phyloP scores from a whole-genome alignment of 495 filamentous ascomycete species.

The Polyplosphaeria fusca region DNA sequence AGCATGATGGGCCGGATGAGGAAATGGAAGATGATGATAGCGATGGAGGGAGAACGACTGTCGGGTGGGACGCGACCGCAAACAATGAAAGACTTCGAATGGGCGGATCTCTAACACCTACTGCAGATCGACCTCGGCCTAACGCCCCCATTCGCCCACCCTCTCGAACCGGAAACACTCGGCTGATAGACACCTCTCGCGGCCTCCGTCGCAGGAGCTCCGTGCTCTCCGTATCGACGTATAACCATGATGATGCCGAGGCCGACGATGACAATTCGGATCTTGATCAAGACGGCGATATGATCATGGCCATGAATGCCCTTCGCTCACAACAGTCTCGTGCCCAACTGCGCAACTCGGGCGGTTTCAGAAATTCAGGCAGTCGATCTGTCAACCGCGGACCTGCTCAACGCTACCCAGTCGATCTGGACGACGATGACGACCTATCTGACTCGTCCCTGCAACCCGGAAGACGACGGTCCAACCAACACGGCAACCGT shows the following conservation, averaged over 20 bases:
- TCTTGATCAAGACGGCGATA: constrained; percentile 33
- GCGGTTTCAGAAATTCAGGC: constrained; percentile 9
- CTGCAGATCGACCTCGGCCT: constrained; percentile 39
- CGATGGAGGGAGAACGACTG: constrained; percentile 38
- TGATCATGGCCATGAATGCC: constrained; percentile 28
- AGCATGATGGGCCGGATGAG: constrained; percentile 33
- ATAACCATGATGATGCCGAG: constrained; percentile 34
- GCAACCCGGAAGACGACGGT: constrained; percentile 1
- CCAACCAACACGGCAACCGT: constrained; percentile 7
- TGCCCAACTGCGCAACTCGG: constrained; percentile 24
- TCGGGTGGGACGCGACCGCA: constrained; percentile 40
- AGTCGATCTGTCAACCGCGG: constrained; percentile 22
- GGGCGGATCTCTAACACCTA: constrained; percentile 42
- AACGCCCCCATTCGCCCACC: constrained; percentile 29
- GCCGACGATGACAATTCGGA: constrained; percentile 37
- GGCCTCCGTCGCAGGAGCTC: constrained; percentile 35
- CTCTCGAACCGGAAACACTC: constrained; percentile 27
- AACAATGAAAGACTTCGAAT: constrained; percentile 37
- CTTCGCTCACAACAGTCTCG: constrained; percentile 30
- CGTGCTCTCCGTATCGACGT: constrained; percentile 33
- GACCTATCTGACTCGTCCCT: constrained; percentile 33
- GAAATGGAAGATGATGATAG: constrained; percentile 34
- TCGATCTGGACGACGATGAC: constrained; percentile 34
- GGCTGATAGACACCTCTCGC: constrained; percentile 32
- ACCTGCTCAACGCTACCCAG: constrained; percentile 16